Evolutionary conservation across 768 basidiomycete species (phyloP).

Genomic region (Boletus pseudo-olivaceus): DNA sequence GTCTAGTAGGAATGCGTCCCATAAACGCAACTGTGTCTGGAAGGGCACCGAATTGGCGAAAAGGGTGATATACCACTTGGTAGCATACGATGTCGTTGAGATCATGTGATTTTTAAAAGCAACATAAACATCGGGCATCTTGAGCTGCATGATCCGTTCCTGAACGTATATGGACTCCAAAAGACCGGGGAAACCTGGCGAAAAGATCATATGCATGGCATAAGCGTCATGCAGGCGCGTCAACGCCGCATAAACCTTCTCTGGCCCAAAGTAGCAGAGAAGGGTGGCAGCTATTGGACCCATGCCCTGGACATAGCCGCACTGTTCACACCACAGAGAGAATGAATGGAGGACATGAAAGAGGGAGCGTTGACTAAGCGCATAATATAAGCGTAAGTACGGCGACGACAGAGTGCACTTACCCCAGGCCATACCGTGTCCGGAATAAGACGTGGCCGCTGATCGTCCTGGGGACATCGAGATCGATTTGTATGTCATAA

Average conservation of each 20-base stretch:
- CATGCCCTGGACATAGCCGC: slow-evolving; percentile 99
- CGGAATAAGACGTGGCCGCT: slow-evolving; percentile 92
- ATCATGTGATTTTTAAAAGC: slow-evolving; percentile 88
- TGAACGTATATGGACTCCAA: slow-evolving; percentile 96
- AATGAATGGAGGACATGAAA: slow-evolving; percentile 95
- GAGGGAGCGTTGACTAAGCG: slow-evolving; percentile 79
- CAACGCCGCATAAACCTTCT: slow-evolving; percentile 79
- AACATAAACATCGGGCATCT: slow-evolving; percentile 87
- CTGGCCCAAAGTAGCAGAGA: slow-evolving; percentile 89
- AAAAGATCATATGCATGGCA: slow-evolving; percentile 83
- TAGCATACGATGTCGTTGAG: slow-evolving; percentile 91
- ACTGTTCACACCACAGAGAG: slow-evolving; percentile 76
- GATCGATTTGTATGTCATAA: slow-evolving; percentile 96
- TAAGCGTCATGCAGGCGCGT: slow-evolving; percentile 89
- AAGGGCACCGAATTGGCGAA: slow-evolving; percentile 96
- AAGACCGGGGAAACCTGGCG: slow-evolving; percentile 92
- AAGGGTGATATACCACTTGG: slow-evolving; percentile 99
- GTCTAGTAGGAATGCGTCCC: slow-evolving; percentile 92
- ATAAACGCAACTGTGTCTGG: slow-evolving; percentile 88
- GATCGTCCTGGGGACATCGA: slow-evolving; percentile 96
- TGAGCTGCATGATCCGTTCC: slow-evolving; percentile 79
- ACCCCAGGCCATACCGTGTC: slow-evolving; percentile 96
- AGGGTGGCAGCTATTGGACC: slow-evolving; percentile 94
- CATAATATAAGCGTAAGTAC: slow-evolving; percentile 8
- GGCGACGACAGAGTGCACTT: slow-evolving; percentile 31